These are phyloP conservation scores for Millerozyma acaciae DNA, from an alignment of 805 yeast species.

Conservation along the genomic window DNA sequence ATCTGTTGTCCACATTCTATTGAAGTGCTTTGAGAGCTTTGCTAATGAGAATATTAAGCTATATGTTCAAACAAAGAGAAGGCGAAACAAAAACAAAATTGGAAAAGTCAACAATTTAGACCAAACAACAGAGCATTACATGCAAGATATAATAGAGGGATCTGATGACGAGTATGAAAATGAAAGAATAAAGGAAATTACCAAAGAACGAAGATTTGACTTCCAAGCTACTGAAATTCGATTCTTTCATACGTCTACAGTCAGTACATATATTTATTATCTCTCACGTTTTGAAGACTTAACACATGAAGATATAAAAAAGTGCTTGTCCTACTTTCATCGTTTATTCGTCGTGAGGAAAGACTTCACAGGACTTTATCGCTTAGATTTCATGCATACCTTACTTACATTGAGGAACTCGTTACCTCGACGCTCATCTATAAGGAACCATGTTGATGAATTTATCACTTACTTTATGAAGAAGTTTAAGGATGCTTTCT, in stretches of 20 bases:
- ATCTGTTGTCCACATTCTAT: slow-evolving; percentile 58
- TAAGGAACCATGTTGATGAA: slow-evolving; percentile 59
- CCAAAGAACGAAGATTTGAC: slow-evolving; percentile 46
- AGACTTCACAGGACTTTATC: slow-evolving; percentile 53
- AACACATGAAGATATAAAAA: slow-evolving; percentile 53
- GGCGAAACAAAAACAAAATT: slow-evolving; percentile 24
- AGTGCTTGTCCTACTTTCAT: slow-evolving; percentile 67
- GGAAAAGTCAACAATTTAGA: slow-evolving; percentile 22
- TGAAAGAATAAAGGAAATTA: slow-evolving; percentile 30
- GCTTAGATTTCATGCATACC: slow-evolving; percentile 72
- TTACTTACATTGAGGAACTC: slow-evolving; percentile 47
- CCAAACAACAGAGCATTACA: slow-evolving; percentile 18
- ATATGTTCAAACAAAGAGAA: slow-evolving; percentile 45
- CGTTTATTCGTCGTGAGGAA: slow-evolving; percentile 57
- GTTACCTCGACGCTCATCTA: slow-evolving; percentile 39
- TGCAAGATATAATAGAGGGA: slow-evolving; percentile 27
- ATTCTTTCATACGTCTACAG: slow-evolving; percentile 55
- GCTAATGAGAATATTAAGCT: slow-evolving; percentile 53
- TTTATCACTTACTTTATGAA: slow-evolving; percentile 65
- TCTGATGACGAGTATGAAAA: slow-evolving; percentile 33
- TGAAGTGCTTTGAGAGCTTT: slow-evolving; percentile 65
- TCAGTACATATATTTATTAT: slow-evolving; percentile 62
- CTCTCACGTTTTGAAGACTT: slow-evolving; percentile 62
- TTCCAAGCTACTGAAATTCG: slow-evolving; percentile 37
- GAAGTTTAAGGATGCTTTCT: slow-evolving; percentile 46